Evolutionary conservation across 176 grass and related monocot genomes (phyloP).

Genomic region (Oryza brachyantha): DNA sequence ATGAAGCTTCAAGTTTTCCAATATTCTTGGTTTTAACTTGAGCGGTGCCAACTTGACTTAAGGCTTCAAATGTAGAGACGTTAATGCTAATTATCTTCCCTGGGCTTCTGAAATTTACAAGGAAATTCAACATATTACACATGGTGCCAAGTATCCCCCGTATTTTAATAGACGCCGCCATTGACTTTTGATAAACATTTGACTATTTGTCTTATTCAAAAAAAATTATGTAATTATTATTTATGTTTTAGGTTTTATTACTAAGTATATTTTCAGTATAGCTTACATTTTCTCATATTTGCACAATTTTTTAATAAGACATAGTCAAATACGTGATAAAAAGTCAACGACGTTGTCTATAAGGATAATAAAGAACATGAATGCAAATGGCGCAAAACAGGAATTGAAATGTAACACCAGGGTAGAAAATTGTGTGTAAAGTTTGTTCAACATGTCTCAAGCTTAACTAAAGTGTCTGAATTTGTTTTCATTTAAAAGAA

Average conservation of each 20-base stretch:
- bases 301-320: no score
- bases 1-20: constrained; percentile 83
- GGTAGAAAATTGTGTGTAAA: not conserved
- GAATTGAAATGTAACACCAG: not conserved
- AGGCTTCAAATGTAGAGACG: constrained; percentile 71
- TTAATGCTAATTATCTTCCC: constrained; percentile 66
- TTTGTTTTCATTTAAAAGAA: not conserved
- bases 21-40: constrained; percentile 64
- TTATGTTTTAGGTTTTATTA: no score
- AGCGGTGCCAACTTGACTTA: constrained; percentile 77
- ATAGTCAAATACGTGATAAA: no score
- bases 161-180: no score
- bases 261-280: no score
- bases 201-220: no score
- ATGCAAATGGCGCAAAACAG: not conserved
- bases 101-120: constrained; percentile 77
- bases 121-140: constrained; percentile 12
- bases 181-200: no score
- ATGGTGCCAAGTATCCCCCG: constrained; percentile 5
- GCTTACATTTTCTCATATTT: no score
- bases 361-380: constrained; percentile 7
- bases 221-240: no score
- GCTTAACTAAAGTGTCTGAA: not conserved
- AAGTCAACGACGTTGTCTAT: no score
- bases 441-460: not conserved